These are phyloP conservation scores for Apophysomyces elegans DNA, from an alignment of 371 early-diverging fungal species.

Conservation along the genomic window DNA sequence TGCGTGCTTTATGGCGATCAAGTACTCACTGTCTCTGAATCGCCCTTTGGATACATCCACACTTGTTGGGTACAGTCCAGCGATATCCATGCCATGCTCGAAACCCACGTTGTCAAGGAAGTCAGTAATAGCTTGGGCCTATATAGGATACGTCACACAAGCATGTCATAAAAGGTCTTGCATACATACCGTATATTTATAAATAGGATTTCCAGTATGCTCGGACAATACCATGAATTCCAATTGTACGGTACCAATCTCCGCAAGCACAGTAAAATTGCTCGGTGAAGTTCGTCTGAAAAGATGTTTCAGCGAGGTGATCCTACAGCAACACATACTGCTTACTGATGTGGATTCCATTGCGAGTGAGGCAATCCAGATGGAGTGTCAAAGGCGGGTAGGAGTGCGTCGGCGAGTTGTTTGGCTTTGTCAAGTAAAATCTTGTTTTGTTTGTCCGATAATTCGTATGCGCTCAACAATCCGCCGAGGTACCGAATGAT, in stretches of 20 bases:
- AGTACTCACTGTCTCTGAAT: slow-evolving; percentile 38
- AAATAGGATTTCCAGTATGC: slow-evolving; percentile 69
- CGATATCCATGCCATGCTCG: slow-evolving; percentile 51
- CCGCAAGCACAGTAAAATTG: slow-evolving; percentile 62
- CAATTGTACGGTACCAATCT: slow-evolving; percentile 85
- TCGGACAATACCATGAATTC: slow-evolving; percentile 84
- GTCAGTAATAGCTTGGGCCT: slow-evolving; percentile 59
- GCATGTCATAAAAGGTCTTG: neutral
- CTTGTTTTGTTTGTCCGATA: slow-evolving; percentile 47
- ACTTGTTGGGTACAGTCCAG: slow-evolving; percentile 59
- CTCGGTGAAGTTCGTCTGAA: slow-evolving; percentile 24
- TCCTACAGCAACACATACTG: neutral
- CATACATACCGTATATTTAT: slow-evolving; percentile 55
- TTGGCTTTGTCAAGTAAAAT: slow-evolving; percentile 52
- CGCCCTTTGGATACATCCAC: slow-evolving; percentile 42
- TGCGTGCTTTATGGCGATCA: neutral
- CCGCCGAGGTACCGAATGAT: slow-evolving; percentile 92
- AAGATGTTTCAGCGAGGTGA: slow-evolving; percentile 18
- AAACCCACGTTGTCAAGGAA: slow-evolving; percentile 41
- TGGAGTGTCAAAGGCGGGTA: slow-evolving; percentile 66
- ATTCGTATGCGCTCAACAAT: slow-evolving; percentile 79
- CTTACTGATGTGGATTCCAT: slow-evolving; percentile 45
- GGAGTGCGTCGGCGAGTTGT: slow-evolving; percentile 54
- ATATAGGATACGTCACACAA: neutral
- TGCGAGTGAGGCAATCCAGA: slow-evolving; percentile 60